Conservation (phyloP, 2,329 filamentous ascomycete species). For the Penicillium fuscoglaucum region DNA sequence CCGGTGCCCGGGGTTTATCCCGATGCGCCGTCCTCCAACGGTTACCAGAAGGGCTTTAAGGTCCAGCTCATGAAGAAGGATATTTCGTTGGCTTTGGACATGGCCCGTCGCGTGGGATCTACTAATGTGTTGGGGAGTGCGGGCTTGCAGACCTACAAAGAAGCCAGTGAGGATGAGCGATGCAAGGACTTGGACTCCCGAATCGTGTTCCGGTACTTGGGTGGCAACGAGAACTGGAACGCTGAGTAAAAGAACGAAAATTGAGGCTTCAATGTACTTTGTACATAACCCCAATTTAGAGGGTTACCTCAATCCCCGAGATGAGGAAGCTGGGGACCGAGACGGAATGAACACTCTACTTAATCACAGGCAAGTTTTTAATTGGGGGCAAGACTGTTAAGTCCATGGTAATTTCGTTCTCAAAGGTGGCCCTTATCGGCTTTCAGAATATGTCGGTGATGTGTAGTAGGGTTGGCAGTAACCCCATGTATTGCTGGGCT, state of each 20-base stretch:
- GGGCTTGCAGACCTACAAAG: conserved; percentile 54
- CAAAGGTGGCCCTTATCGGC: neutral
- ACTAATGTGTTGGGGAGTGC: conserved; percentile 52
- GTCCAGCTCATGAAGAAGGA: conserved; percentile 63
- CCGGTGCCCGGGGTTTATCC: conserved; percentile 54
- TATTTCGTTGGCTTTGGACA: conserved; percentile 56
- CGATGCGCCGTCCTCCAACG: conserved; percentile 50
- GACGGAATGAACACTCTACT: neutral
- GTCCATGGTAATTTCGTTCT: neutral
- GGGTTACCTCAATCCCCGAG: neutral
- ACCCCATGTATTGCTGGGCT: neutral
- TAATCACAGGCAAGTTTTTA: neutral
- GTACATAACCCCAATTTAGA: neutral
- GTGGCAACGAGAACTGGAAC: conserved; percentile 54
- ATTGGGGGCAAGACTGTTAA: neutral
- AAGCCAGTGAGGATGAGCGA: conserved; percentile 51
- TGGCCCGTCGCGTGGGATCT: conserved; percentile 54
- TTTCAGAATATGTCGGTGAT: neutral
- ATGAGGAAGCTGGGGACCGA: neutral
- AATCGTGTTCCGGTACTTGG: conserved; percentile 59
- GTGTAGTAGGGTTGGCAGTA: neutral
- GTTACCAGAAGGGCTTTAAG: conserved; percentile 58
- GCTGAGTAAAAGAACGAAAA: neutral
- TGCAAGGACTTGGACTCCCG: conserved; percentile 58
- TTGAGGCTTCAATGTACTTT: neutral